phyloP scores from a whole-genome alignment of 1,284 basidiomycete genomes.

The Hypsizygus ulmarius region DNA sequence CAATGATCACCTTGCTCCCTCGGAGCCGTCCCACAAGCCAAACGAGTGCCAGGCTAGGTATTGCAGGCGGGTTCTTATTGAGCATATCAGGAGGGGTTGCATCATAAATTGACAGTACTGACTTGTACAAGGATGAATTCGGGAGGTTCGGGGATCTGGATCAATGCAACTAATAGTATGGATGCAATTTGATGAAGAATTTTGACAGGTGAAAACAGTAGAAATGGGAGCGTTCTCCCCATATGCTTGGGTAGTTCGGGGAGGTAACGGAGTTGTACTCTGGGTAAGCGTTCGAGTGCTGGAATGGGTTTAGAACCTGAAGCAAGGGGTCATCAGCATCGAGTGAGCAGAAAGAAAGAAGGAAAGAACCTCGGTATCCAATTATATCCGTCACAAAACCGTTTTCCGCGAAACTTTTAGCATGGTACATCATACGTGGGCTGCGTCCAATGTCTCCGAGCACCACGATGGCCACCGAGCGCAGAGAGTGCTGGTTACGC shows the following conservation, averaged over 20 bases:
- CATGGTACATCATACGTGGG: constrained; percentile 99
- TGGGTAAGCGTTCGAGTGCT: constrained; percentile 61
- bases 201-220: constrained; percentile 80
- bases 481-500: constrained; percentile 44
- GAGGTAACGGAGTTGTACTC: constrained; percentile 67
- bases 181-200: constrained; percentile 66
- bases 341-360: not conserved
- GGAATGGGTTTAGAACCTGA: constrained; percentile 75
- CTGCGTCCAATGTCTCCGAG: constrained; percentile 95
- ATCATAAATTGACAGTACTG: constrained; percentile 25
- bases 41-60: constrained; percentile 89
- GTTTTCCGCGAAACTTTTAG: constrained; percentile 83
- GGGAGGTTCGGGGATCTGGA: constrained; percentile 65
- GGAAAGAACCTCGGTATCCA: constrained; percentile 75
- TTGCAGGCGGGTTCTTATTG: constrained; percentile 91
- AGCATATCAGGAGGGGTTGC: constrained; percentile 7
- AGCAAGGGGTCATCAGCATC: constrained; percentile 4
- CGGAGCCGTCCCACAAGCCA: constrained; percentile 69
- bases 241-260: constrained; percentile 61
- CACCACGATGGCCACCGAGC: constrained; percentile 85
- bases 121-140: constrained; percentile 92
- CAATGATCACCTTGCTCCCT: constrained; percentile 87
- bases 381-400: constrained; percentile 82
- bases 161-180: constrained; percentile 63
- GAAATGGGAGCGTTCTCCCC: constrained; percentile 58